Evolutionary conservation across 352 stramenopile genomes (phyloP), one percentile per base, ranked within the genome.

Genomic region (Globisporangium parvum): DNA sequence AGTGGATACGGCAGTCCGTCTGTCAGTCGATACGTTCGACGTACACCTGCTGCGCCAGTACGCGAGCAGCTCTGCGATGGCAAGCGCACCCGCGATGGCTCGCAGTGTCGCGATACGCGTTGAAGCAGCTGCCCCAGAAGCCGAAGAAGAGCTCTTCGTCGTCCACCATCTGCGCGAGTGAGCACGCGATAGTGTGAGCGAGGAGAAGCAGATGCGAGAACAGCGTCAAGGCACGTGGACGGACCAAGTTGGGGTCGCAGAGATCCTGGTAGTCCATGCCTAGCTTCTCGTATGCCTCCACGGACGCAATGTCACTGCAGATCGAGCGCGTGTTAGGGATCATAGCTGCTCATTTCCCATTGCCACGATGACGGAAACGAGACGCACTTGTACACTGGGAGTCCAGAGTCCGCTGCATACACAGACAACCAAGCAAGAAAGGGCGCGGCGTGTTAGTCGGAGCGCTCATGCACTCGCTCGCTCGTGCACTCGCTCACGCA

Each of bases 71-170:
- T 42, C 14, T 20, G 14, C 20, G 14, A 42, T 64, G 52, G 20
- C 64, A 56, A 20, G 57, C 59, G 63, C 77, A 91, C 46, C 90
- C 90, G 37, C 61, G 57, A 66, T 97, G 91, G 21, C 87, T 80
- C 45, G 69, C 56, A 0, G 88, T 77, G 53, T 90, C 74, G 26
- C 87, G 69, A 59, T 97, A 97, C 17, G 80, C 67, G 63, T 97
- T 93, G 45, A 85, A 73, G 55, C 86, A 97, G 51, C 74, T 80
- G 28, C 87, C 87, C 91, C 91, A 97, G 65, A 97, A 97, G 10
- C 87, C 88, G 57, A 95, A 96, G 60, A 97, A 97, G 54, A 90
- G 31, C 47, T 80, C 60, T n/a, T 78, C 73, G 57, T 93, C 79
- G 57, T 96, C 71, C 40, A 75, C 70, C 15, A 95, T 59, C 81